A percentile compares a stretch with the other conserved stretches of the same genome.
phyloP scores from a whole-genome alignment of 2,329 filamentous ascomycete species.

The Grosmannia huntii region DNA sequence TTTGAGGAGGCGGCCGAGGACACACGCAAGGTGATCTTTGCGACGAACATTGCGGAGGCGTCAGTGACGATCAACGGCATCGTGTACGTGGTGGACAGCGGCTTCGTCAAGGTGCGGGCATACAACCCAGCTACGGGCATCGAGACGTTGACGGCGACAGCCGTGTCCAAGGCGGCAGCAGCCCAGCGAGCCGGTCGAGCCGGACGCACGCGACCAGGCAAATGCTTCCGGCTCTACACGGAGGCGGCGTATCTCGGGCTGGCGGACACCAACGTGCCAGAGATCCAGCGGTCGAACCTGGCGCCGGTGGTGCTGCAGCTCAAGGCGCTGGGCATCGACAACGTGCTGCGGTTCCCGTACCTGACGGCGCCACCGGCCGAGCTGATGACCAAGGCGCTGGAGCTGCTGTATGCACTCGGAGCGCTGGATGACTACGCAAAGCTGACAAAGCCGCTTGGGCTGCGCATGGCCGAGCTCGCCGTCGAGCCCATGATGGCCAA shows the following conservation, averaged over 20 bases:
- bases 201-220: conserved; percentile 77
- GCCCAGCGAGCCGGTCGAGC: conserved; percentile 82
- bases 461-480: conserved; percentile 83
- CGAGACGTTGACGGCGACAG: conserved; percentile 69
- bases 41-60: conserved; percentile 93
- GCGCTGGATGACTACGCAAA: conserved; percentile 84
- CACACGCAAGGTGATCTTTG: conserved; percentile 80
- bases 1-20: conserved; percentile 75
- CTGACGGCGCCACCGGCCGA: conserved; percentile 75
- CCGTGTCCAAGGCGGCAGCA: conserved; percentile 85
- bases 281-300: conserved; percentile 86
- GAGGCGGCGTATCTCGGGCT: conserved; percentile 57
- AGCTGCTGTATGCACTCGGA: conserved; percentile 75
- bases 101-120: conserved; percentile 79
- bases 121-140: conserved; percentile 79
- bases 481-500: conserved; percentile 95
- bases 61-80: conserved; percentile 91
- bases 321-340: conserved; percentile 90
- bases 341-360: conserved; percentile 83
- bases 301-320: conserved; percentile 81
- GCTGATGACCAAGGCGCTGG: conserved; percentile 72
- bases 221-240: conserved; percentile 88
- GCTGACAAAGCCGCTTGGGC: conserved; percentile 76
- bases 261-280: conserved; percentile 63
- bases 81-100: conserved; percentile 79